Evolutionary conservation across 345 rosid species (phyloP), one percentile per base, ranked within the genome.

Genomic region (Lenwebbia sp.): DNA sequence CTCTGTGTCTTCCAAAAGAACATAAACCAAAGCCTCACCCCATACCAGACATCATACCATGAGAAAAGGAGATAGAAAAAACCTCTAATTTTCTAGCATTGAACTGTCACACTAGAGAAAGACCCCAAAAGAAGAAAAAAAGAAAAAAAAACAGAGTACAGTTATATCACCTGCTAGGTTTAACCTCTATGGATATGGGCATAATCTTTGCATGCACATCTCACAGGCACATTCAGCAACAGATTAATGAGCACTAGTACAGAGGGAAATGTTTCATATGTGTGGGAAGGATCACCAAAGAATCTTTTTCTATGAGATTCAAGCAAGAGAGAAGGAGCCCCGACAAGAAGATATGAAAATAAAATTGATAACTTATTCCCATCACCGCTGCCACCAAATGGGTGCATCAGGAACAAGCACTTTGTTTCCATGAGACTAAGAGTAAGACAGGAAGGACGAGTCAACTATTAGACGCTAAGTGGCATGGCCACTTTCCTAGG

Each of bases 401-500:
- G 4, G 14, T 2, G 19, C 84, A 53, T 83, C 55, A 19, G 84
- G 60, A 83, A 83, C 14, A 19, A 33, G 47, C 81, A 37, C 47
- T 37, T 70, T 4, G 26, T 70, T 70, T 37, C 47, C 81, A 37
- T 10, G 26, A 70, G 81, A 37, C 47, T 19, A 37, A 56, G 62
- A 83, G 84, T 52, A 51, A 55, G 13, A 28, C 25, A 65, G 54
- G 54, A 50, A n/a, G 81, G 54, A 28, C 65, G 13, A 65, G 49
- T 83, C 60, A 54, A 85, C 86, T 70, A 88, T 89, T 90, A 94
- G 54, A 88, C 94, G 88, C 84, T 85, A 60, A 92, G 87, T 53
- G 98, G 88, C 85, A 91, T 62, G 75, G 81, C 81, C 81, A 70
- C 81, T 37, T 70, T 96, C 83, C 98, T 90, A 47, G 91, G 65